Conservation (phyloP, 2,329 filamentous ascomycete species). For the Talaromyces amestolkiae region DNA sequence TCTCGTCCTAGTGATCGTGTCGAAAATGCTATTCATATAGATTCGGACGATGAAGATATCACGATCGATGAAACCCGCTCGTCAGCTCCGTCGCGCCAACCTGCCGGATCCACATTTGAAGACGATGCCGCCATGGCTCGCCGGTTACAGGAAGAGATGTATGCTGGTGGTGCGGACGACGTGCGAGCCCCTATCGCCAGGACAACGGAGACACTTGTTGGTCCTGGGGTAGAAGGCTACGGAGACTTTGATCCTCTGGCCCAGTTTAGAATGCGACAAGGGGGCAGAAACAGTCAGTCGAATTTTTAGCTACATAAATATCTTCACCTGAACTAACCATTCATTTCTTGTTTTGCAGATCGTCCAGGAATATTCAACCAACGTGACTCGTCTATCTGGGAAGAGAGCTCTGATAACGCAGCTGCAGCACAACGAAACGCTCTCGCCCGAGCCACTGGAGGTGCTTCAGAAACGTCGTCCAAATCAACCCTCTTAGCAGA, state of each 20-base stretch:
- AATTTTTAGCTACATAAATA: neutral
- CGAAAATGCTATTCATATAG: slow-evolving; percentile 67
- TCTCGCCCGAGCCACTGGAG: slow-evolving; percentile 62
- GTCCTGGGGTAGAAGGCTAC: slow-evolving; percentile 59
- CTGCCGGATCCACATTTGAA: slow-evolving; percentile 60
- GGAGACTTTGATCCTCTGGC: slow-evolving; percentile 54
- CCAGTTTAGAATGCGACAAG: slow-evolving; percentile 56
- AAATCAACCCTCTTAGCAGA: slow-evolving; percentile 81
- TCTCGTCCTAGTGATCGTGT: slow-evolving; percentile 43
- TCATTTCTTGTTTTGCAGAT: slow-evolving; percentile 25
- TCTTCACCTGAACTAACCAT: neutral
- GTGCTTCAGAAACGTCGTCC: slow-evolving; percentile 61
- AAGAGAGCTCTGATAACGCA: slow-evolving; percentile 48
- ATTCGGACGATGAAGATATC: slow-evolving; percentile 68
- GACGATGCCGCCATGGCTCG: slow-evolving; percentile 93
- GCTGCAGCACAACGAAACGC: slow-evolving; percentile 45
- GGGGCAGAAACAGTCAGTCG: slow-evolving; percentile 35
- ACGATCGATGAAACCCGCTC: slow-evolving; percentile 40
- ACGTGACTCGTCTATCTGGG: slow-evolving; percentile 57
- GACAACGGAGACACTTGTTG: slow-evolving; percentile 87
- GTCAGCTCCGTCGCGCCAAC: slow-evolving; percentile 29
- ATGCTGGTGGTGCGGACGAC: slow-evolving; percentile 60
- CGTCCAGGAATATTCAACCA: slow-evolving; percentile 70
- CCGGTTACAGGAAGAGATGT: slow-evolving; percentile 87
- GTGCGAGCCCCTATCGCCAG: slow-evolving; percentile 88